Percentiles rank a stretch among this genome's conserved stretches.
Conservation (phyloP, 768 basidiomycete genomes). For the Boletus reticuloceps region DNA sequence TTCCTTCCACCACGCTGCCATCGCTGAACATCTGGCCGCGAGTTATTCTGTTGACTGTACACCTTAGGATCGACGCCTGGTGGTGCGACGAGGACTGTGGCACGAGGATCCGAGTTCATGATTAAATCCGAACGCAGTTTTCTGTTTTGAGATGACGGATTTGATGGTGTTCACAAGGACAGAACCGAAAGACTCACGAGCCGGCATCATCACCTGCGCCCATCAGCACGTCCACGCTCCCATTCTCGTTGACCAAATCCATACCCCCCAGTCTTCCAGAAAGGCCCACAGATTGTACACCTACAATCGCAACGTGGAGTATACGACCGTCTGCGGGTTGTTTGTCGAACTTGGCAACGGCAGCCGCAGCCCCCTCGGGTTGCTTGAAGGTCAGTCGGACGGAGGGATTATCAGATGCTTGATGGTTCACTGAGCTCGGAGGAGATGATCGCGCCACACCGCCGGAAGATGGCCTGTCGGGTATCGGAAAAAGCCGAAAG, state of each 20-base stretch:
- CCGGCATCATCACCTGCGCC: constrained; percentile 40
- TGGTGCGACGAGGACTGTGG: constrained; percentile 64
- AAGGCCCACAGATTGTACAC: constrained; percentile 52
- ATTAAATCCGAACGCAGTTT: constrained; percentile 87
- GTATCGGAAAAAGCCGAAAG: not conserved
- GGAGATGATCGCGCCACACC: constrained; percentile 64
- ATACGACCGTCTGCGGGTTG: constrained; percentile 81
- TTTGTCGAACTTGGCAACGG: constrained; percentile 73
- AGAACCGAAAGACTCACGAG: constrained; percentile 44
- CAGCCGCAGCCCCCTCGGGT: constrained; percentile 56
- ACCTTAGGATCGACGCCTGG: constrained; percentile 60
- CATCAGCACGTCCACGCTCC: constrained; percentile 56
- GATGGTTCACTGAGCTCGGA: constrained; percentile 23
- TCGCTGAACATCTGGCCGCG: constrained; percentile 22
- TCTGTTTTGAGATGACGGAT: constrained; percentile 35
- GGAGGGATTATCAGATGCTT: constrained; percentile 38
- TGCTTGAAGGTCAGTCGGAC: constrained; percentile 76
- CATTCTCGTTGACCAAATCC: constrained; percentile 40
- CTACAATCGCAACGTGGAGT: constrained; percentile 63
- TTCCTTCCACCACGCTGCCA: constrained; percentile 29
- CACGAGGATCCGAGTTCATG: constrained; percentile 56
- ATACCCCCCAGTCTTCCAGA: constrained; percentile 58
- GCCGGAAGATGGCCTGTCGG: constrained; percentile 69
- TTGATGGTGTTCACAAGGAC: not conserved
- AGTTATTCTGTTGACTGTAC: constrained; percentile 37